Conservation (phyloP, 2,329 filamentous ascomycete genomes). For the Xenoacremonium recifei region DNA sequence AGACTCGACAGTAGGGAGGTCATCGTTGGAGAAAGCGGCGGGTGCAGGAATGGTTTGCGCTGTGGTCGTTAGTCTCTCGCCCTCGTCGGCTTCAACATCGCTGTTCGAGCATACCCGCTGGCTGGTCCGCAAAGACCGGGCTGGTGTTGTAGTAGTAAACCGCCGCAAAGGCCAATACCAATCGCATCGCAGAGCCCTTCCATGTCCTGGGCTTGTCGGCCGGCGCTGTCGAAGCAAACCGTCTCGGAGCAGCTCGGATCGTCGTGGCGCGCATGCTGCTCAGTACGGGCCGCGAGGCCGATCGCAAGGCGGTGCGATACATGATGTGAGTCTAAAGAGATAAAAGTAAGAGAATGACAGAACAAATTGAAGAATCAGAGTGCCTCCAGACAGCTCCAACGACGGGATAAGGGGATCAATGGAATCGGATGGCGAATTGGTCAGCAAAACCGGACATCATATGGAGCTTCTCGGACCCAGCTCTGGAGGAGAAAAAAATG, state of each 20-base stretch:
- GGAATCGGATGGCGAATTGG: constrained; percentile 16
- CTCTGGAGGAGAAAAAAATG: constrained; percentile 3
- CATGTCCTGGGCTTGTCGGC: constrained; percentile 72
- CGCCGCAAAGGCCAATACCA: constrained; percentile 71
- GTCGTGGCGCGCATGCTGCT: constrained; percentile 39
- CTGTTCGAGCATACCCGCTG: constrained; percentile 57
- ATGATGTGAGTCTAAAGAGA: constrained; percentile 30
- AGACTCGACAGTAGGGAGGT: constrained; percentile 64
- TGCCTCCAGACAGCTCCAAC: neutral
- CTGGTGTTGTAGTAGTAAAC: constrained; percentile 96
- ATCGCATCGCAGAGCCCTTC: constrained; percentile 73
- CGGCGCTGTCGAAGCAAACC: constrained; percentile 54
- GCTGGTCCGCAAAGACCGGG: constrained; percentile 81
- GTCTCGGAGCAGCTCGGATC: constrained; percentile 41
- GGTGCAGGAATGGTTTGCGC: constrained; percentile 39
- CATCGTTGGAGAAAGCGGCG: constrained; percentile 53
- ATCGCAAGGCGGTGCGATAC: constrained; percentile 53
- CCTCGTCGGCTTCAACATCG: neutral
- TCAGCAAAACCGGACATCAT: constrained; percentile 15
- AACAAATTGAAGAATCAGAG: constrained; percentile 1
- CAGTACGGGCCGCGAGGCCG: constrained; percentile 44
- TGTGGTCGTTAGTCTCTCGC: constrained; percentile 15
- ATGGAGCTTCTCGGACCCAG: constrained; percentile 1
- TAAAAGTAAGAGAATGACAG: constrained; percentile 1
- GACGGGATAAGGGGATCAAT: constrained; percentile 3